A percentile compares a stretch with the other conserved stretches of the same genome.
Evolutionary conservation across 495 filamentous ascomycete species (phyloP).

Genomic region (Penicillium bialowiezense): DNA sequence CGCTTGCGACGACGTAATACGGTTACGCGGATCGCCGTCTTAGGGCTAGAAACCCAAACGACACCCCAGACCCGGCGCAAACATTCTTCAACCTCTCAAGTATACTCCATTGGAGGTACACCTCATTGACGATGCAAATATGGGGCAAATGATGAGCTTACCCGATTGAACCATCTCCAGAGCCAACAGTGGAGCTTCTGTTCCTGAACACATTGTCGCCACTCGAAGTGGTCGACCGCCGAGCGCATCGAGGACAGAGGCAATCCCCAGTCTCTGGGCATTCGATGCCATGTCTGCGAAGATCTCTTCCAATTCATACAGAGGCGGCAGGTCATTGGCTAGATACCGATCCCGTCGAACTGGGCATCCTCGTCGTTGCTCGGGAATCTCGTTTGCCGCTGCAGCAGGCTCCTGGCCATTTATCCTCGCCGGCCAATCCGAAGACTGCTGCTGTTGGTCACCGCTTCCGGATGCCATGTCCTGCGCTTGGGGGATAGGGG

Average conservation of each 20-base stretch:
- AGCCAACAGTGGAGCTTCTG: slow-evolving; percentile 73
- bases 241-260: slow-evolving; percentile 32
- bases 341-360: slow-evolving; percentile 15
- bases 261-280: slow-evolving; percentile 36
- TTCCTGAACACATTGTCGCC: slow-evolving; percentile 80
- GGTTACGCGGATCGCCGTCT: no score
- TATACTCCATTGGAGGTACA: no score
- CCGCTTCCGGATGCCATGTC: not conserved
- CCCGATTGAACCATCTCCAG: slow-evolving; percentile 50
- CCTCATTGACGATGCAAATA: not conserved
- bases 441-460: not conserved
- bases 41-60: no score
- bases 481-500: not conserved
- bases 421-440: slow-evolving; percentile 9
- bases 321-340: slow-evolving; percentile 37
- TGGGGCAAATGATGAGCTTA: slow-evolving; percentile 22
- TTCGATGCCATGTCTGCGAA: slow-evolving; percentile 43
- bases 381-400: slow-evolving; percentile 9
- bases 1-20: no score
- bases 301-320: slow-evolving; percentile 47
- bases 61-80: no score
- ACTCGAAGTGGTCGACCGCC: slow-evolving; percentile 51
- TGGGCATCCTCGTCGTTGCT: not conserved
- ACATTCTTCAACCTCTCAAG: no score
- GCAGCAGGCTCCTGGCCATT: slow-evolving; percentile 1